Percentiles rank a stretch among this genome's conserved stretches.
These are phyloP conservation scores for Pseudozyma thailandica DNA, from an alignment of 1,284 basidiomycete genomes.

Conservation along the genomic window DNA sequence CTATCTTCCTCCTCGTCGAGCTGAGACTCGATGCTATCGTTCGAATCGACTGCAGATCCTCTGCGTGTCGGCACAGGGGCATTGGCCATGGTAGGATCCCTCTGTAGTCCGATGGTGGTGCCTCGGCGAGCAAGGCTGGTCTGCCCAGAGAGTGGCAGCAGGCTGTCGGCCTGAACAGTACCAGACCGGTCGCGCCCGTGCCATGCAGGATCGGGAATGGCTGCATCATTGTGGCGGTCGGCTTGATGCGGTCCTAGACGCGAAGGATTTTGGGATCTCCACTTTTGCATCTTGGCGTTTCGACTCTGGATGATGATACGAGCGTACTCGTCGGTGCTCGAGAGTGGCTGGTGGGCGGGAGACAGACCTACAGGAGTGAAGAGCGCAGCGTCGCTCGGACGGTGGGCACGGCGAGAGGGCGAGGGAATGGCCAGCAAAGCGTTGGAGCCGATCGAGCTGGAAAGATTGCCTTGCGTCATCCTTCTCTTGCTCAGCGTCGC, in stretches of 20 bases:
- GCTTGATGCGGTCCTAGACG: slow-evolving; percentile 13
- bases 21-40: slow-evolving; percentile 51
- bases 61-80: slow-evolving; percentile 29
- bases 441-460: slow-evolving; percentile 40
- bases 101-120: slow-evolving; percentile 43
- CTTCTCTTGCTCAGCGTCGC: slow-evolving; percentile 19
- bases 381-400: slow-evolving; percentile 35
- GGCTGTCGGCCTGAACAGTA: slow-evolving; percentile 5
- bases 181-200: slow-evolving; percentile 7
- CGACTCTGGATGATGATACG: slow-evolving; percentile 72
- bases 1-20: slow-evolving; percentile 43
- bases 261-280: slow-evolving; percentile 64
- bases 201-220: slow-evolving; percentile 6
- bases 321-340: slow-evolving; percentile 71
- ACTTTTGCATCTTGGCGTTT: slow-evolving; percentile 72
- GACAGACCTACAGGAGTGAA: slow-evolving; percentile 29
- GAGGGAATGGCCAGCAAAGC: slow-evolving; percentile 32
- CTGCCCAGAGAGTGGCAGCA: slow-evolving; percentile 12
- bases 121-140: slow-evolving; percentile 43
- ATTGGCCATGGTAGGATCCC: slow-evolving; percentile 13
- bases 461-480: slow-evolving; percentile 32
- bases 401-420: slow-evolving; percentile 21
- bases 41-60: slow-evolving; percentile 42
- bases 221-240: slow-evolving; percentile 11
- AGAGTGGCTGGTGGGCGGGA: slow-evolving; percentile 23